A percentile compares a stretch with the other conserved stretches of the same genome.
phyloP scores from a whole-genome alignment of 495 filamentous ascomycete genomes.

The Penicillium angulare region DNA sequence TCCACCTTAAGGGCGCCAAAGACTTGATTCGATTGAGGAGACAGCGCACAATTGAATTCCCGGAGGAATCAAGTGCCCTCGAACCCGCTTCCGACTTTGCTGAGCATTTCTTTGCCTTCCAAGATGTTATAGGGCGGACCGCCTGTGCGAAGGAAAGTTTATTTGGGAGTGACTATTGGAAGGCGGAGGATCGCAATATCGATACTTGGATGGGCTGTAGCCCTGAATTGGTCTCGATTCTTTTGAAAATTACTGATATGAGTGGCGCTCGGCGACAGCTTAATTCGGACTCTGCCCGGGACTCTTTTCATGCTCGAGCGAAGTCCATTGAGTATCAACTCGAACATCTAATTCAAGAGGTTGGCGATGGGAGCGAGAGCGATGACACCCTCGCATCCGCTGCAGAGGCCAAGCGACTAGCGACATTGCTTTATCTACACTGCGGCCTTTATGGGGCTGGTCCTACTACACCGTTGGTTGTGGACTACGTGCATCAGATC shows the following conservation, averaged over 20 bases:
- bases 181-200: constrained; percentile 32
- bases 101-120: constrained; percentile 48
- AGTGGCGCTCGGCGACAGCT: constrained; percentile 34
- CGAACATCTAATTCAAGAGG: constrained; percentile 34
- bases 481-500: constrained; percentile 35
- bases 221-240: constrained; percentile 38
- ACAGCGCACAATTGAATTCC: constrained; percentile 20
- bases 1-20: constrained; percentile 44
- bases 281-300: constrained; percentile 20
- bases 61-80: constrained; percentile 4
- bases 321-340: constrained; percentile 30
- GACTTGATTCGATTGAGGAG: constrained; percentile 40
- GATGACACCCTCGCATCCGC: constrained; percentile 30
- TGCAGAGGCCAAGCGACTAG: constrained; percentile 43
- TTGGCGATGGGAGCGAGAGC: constrained; percentile 27
- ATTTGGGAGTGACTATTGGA: constrained; percentile 46
- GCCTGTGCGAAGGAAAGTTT: constrained; percentile 41
- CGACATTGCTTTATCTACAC: constrained; percentile 42
- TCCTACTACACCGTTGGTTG: constrained; percentile 36
- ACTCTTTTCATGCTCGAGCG: constrained; percentile 27
- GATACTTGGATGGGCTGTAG: constrained; percentile 50
- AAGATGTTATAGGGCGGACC: constrained; percentile 49
- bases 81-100: constrained; percentile 37
- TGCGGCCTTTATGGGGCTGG: constrained; percentile 40
- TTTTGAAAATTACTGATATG: constrained; percentile 43